These are phyloP conservation scores for Metrosideros polymorpha DNA, from an alignment of 441 rosid species.

Conservation along the genomic window DNA sequence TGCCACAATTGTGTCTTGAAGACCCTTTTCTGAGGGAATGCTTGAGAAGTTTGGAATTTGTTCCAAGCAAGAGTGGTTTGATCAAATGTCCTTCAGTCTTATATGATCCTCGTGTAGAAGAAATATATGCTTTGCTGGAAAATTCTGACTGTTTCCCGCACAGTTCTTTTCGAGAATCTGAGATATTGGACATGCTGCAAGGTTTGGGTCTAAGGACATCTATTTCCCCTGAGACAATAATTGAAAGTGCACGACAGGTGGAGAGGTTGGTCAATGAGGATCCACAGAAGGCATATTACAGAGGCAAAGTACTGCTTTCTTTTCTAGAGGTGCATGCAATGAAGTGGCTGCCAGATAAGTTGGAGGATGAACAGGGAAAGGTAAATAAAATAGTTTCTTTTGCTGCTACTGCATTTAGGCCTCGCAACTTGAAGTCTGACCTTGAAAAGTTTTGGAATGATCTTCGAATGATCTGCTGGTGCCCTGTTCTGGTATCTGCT, in stretches of 20 bases:
- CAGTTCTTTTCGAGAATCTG: slow-evolving; percentile 59
- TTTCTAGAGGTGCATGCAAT: slow-evolving; percentile 88
- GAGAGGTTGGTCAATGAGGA: slow-evolving; percentile 65
- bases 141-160: slow-evolving; percentile 80
- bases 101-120: slow-evolving; percentile 93
- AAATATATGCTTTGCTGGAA: slow-evolving; percentile 77
- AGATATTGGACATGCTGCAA: slow-evolving; percentile 75
- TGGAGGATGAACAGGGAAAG: slow-evolving; percentile 59
- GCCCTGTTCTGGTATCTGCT: slow-evolving; percentile 88
- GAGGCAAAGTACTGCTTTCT: slow-evolving; percentile 83
- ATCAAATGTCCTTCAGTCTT: slow-evolving; percentile 63
- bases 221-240: slow-evolving; percentile 74
- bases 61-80: slow-evolving; percentile 63
- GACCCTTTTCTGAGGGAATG: slow-evolving; percentile 62
- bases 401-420: slow-evolving; percentile 87
- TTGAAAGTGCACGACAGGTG: slow-evolving; percentile 82
- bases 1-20: slow-evolving; percentile 84
- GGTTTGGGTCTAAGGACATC: slow-evolving; percentile 86
- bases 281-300: slow-evolving; percentile 64
- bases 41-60: slow-evolving; percentile 77
- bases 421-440: slow-evolving; percentile 68
- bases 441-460: slow-evolving; percentile 88
- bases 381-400: slow-evolving; percentile 71
- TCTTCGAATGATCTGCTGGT: slow-evolving; percentile 90
- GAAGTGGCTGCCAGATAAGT: slow-evolving; percentile 78